phyloP scores from a whole-genome alignment of 805 yeast genomes.

The Metschnikowia noctiluminum region DNA sequence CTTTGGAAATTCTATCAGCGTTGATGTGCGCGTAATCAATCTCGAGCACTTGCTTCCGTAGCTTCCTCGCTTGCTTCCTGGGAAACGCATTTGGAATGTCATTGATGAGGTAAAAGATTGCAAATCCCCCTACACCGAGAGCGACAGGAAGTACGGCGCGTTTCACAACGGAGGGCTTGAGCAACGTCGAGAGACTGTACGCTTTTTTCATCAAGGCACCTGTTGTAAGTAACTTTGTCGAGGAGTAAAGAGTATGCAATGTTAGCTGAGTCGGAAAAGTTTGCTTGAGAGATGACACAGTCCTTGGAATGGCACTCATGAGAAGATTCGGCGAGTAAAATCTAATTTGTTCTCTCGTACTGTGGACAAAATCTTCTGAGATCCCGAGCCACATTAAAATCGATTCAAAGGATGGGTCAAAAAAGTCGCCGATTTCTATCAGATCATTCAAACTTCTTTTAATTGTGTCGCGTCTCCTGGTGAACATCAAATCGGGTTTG shows the following conservation, averaged over 20 bases:
- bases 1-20: slow-evolving; percentile 74
- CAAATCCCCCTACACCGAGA: slow-evolving; percentile 48
- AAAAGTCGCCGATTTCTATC: slow-evolving; percentile 66
- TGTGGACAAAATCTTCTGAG: slow-evolving; percentile 27
- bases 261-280: slow-evolving; percentile 37
- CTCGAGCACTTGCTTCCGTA: slow-evolving; percentile 57
- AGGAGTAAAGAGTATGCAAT: slow-evolving; percentile 38
- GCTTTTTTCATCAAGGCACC: slow-evolving; percentile 41
- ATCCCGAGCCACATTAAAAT: slow-evolving; percentile 47
- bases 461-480: slow-evolving; percentile 62
- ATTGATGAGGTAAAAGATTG: slow-evolving; percentile 59
- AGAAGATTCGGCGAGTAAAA: slow-evolving; percentile 32
- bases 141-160: slow-evolving; percentile 53
- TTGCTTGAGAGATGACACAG: slow-evolving; percentile 30
- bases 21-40: slow-evolving; percentile 78
- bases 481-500: slow-evolving; percentile 77
- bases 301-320: slow-evolving; percentile 28
- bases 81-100: slow-evolving; percentile 92
- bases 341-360: slow-evolving; percentile 27
- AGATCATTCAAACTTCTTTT: slow-evolving; percentile 56
- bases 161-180: slow-evolving; percentile 39
- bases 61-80: slow-evolving; percentile 70
- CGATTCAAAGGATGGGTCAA: slow-evolving; percentile 71
- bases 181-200: slow-evolving; percentile 31
- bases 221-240: slow-evolving; percentile 37